Percentiles rank a stretch among this genome's conserved stretches.
phyloP scores from a whole-genome alignment of 148 eudicot genomes.

The Rheum nobile region DNA sequence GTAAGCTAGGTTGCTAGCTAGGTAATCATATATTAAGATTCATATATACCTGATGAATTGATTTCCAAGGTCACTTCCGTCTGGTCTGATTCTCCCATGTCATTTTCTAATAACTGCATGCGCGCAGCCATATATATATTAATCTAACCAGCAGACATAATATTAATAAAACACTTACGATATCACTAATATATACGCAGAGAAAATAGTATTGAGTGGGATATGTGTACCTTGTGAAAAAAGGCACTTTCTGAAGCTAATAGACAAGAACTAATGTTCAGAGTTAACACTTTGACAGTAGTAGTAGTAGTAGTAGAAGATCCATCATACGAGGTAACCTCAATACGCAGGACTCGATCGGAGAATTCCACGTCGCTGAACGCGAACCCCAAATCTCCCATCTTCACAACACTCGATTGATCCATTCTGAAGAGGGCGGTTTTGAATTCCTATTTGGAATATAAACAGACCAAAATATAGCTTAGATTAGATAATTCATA shows the following conservation, averaged over 20 bases:
- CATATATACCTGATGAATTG: neutral
- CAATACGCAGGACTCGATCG: neutral
- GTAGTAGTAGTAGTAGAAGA: no score
- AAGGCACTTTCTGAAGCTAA: neutral
- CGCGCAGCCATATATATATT: neutral
- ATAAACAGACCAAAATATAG: no score
- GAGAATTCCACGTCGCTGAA: neutral
- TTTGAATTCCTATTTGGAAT: no score
- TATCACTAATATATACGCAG: no score
- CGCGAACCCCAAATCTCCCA: neutral
- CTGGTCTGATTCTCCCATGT: neutral
- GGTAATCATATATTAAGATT: no score
- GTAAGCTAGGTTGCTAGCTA: no score
- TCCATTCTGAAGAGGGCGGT: no score
- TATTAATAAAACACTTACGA: neutral
- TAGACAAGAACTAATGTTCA: neutral
- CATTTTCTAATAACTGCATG: neutral
- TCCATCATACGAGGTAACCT: neutral
- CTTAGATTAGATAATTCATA: no score
- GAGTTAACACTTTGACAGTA: neutral
- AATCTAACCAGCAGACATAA: neutral
- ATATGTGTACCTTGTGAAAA: neutral
- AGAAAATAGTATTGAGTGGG: neutral
- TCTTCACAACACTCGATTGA: no score
- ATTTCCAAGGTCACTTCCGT: neutral